Base-by-base conservation (phyloP, 345 rosid species). In the Eucalyptus virginea region DNA sequence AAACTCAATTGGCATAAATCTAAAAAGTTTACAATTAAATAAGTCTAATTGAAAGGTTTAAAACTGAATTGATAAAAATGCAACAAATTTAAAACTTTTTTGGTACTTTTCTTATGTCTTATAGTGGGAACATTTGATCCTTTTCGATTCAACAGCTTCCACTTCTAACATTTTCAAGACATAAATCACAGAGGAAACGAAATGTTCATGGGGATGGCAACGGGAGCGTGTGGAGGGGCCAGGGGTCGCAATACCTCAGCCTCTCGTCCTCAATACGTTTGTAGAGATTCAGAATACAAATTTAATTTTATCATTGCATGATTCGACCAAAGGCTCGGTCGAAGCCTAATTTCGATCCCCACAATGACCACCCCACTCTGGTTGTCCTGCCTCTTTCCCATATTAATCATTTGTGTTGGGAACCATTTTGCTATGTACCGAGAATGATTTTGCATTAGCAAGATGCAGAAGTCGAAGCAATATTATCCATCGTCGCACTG, bases 61-160 rank as follows among this genome's bases (percentile, higher is more conserved):
- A 0, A 9, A 32, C 0, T 9, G 4, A 69, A 69, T 69, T 17
- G 7, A 10, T 1, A 0, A 0, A 8, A 32, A 17, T n/a, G 1
- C 0, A 69, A 69, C 5, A 32, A 0, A 16, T 32, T 69, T 69
- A 32, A 0, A 4, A 69, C 12, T 69, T 69, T 32, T 67, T 17
- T 69, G 0, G 0, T 4, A 9, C 6, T 17, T 32, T 67, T 67
- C 6, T 16, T 0, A 30, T 4, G 19, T 65, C 6, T 30, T 7
- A 14, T 30, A 14, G 69, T 60, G 32, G 32, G 17, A 60, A 60
- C 69, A 60, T 60, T 65, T 30, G 72, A n/a, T 65, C 19, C 72
- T 67, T n/a, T 67, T 32, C 1, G 0, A n/a, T n/a, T 32, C 80
- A 32, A 32, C 12, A 15, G 40, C 80, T 67, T 67, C 40, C 11